Conservation (phyloP, 192 early-diverging fungal species). For the Funneliformis mosseae region DNA sequence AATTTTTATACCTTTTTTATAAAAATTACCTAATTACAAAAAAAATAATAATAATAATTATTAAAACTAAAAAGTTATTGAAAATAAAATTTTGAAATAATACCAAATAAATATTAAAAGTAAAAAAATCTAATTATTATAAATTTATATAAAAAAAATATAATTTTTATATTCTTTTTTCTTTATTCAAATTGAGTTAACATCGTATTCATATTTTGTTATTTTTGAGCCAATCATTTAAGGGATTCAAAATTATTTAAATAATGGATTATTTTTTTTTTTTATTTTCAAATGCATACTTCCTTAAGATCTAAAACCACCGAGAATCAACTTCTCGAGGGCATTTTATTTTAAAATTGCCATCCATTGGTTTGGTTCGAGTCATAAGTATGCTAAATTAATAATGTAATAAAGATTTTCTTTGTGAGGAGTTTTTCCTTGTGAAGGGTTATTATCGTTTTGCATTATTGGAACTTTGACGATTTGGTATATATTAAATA, state of each 20-base stretch:
- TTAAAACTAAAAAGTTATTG: too few relatives aligned
- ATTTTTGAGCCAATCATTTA: too few relatives aligned
- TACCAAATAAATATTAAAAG: too few relatives aligned
- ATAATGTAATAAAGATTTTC: neutral
- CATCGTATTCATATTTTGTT: too few relatives aligned
- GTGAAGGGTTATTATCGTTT: neutral
- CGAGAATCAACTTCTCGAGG: neutral
- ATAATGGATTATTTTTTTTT: neutral
- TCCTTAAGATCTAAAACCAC: constrained; percentile 8
- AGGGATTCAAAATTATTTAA: neutral
- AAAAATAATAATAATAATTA: too few relatives aligned
- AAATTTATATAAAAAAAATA: too few relatives aligned
- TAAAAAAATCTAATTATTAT: too few relatives aligned
- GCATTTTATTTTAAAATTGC: neutral
- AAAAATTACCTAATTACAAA: too few relatives aligned
- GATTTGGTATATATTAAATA: neutral
- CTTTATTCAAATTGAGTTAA: too few relatives aligned
- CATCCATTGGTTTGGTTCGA: neutral
- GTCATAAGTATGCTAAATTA: constrained; percentile 10
- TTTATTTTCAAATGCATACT: neutral
- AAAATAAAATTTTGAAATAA: too few relatives aligned
- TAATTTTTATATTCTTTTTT: too few relatives aligned
- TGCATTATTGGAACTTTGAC: neutral
- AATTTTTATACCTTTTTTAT: too few relatives aligned
- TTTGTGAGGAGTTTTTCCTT: neutral